These are phyloP conservation scores for Camelina laxa DNA, from an alignment of 345 rosid species.

Conservation along the genomic window DNA sequence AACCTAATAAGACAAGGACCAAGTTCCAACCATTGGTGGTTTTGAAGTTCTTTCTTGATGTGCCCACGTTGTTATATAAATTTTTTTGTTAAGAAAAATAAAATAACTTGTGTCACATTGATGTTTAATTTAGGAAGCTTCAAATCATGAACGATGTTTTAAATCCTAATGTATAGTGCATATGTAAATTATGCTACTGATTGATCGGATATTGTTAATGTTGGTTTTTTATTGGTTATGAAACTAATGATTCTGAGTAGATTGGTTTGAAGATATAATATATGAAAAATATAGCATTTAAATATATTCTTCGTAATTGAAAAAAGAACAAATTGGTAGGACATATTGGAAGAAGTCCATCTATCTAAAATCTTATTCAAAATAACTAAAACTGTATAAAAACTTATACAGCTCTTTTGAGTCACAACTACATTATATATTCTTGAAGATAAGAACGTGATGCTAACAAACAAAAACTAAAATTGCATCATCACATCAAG, in stretches of 20 bases:
- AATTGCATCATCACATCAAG: conserved; percentile 25
- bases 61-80: conserved; percentile 15
- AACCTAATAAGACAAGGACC: conserved; percentile 39
- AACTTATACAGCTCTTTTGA: not conserved
- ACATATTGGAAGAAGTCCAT: not conserved
- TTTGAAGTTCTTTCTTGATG: conserved; percentile 29
- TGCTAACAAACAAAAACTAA: conserved; percentile 29
- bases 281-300: not conserved
- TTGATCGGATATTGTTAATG: too few relatives aligned
- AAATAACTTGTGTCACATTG: conserved; percentile 7
- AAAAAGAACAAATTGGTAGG: not conserved
- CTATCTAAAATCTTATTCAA: not conserved
- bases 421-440: conserved; percentile 11
- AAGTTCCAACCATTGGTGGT: conserved; percentile 24
- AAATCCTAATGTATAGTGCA: too few relatives aligned
- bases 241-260: too few relatives aligned
- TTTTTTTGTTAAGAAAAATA: not conserved
- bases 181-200: too few relatives aligned
- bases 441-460: conserved; percentile 26
- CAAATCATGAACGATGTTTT: not conserved
- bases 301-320: not conserved
- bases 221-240: too few relatives aligned
- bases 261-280: too few relatives aligned
- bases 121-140: not conserved
- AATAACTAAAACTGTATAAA: not conserved